Evolutionary conservation across 2,329 filamentous ascomycete species (phyloP), one percentile per base, ranked within the genome.

Genomic region (Proliferodiscus dingleyae): DNA sequence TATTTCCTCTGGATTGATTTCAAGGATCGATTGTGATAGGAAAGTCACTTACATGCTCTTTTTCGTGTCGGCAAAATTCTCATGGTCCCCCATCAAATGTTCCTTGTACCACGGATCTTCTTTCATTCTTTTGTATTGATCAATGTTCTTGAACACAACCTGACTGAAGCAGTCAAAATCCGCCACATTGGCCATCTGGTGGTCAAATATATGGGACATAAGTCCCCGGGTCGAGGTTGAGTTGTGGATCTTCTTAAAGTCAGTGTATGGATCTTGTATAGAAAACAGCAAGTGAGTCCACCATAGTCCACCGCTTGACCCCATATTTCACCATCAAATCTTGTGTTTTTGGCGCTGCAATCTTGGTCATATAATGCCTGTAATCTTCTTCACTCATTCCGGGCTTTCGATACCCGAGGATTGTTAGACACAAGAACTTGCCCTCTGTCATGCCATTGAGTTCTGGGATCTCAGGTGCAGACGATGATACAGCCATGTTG

Each of bases 121-220:
- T 55, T 74, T 74, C 64, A 76, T 71, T 5, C 57, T 52, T 54
- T 69, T 70, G 55, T 71, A 77, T 46, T 72, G 64, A 4, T 73
- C 68, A 1, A 76, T 41, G 32, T 47, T 58, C 45, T 66, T 50
- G 52, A 75, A 75, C 0, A 73, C 61, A 0, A 72, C 68, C 54
- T 75, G 71, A 39, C 67, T 72, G 52, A 75, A 72, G 53, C 69
- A 73, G 56, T 75, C 72, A 46, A 65, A 75, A 48, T 73, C 68
- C 4, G 71, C 70, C 4, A 73, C n/a, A 39, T 73, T 72, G n/a
- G 53, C 46, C 64, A 76, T 70, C 47, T 75, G 71, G 1, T 57
- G 64, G 47, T 74, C 72, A 51, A 63, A 68, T 1, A 75, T 56
- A 41, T 63, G 50, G 9, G 50, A 41, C 70, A 74, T 73, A 9